Base-by-base conservation (phyloP, 129 eudicot genomes). In the Heracleum sosnowskyi region DNA sequence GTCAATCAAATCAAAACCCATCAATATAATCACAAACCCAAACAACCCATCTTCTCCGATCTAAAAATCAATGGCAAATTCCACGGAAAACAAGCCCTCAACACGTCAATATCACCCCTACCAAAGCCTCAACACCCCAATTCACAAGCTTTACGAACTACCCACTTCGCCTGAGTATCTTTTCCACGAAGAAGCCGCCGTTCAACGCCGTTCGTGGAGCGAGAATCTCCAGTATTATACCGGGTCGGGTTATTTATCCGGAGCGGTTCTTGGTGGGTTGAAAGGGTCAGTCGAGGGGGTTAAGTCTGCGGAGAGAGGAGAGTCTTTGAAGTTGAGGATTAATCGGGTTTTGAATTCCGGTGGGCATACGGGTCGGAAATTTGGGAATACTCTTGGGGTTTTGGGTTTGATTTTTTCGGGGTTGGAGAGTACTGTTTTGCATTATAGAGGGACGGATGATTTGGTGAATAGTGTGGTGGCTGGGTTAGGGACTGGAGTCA, bases 111-210 rank as follows among this genome's bases (percentile, higher is more conserved):
- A 82, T 76, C 75, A 78, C 63, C 85, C 85, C 7, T 82, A 77
- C 77, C 85, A 73, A 63, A 78, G 78, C 40, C 85, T 77, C 63
- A 55, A 74, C 26, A n/a, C 34, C 41, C 85, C 85, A 13, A 69
- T 70, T 46, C 78, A 31, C 22, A 77, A 45, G 31, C 82, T 82
- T 42, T 82, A 82, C 60, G 66, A 77, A 22, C 82, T 82, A 24
- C 85, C 85, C 35, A 82, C 85, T 49, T 77, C 85, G 29, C 85
- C 82, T 4, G 82, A 77, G 20, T 78, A 70, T 78, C 85, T 82
- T 73, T 77, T 73, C 45, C 75, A 74, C 39, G 85, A 82, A 78
- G 79, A 77, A 57, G 81, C 85, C 55, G 37, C 68, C 55, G 74
- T 41, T 33, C 73, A 44, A 15, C 73, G 81, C 78, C 85, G 85